Evolutionary conservation across 257 asterid species (phyloP), one percentile per base, ranked within the genome.

Genomic region (Salvia rosmarinus): DNA sequence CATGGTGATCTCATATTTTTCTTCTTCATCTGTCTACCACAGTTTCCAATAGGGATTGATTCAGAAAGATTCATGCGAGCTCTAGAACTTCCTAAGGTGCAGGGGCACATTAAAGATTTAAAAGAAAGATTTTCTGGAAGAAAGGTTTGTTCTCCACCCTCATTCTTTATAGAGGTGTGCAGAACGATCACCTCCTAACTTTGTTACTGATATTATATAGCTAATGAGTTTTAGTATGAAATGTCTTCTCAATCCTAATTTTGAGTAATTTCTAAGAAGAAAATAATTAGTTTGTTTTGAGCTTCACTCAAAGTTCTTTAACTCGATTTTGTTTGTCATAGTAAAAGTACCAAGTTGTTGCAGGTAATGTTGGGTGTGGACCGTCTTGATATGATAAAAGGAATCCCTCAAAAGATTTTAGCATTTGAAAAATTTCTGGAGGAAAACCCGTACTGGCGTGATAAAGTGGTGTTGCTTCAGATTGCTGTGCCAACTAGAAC

Each of bases 401-500:
- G 98, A 78, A 92, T 92, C 77, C 98, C 98, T 21, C 98, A 88
- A 62, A 92, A 92, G 87, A 86, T 92, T 75, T 79, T 92, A 42
- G 98, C 98, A 49, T 92, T 92, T 82, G 98, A 92, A 81, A 89
- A 92, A 50, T 92, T 92, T 86, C 89, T 92, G 47, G 98, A 92
- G 81, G 98, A 92, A 83, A 89, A 92, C 68, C 74, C 84, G 37
- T 13, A 72, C 74, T 92, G 98, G 98, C 88, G 82, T 46, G 95
- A 92, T 63, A 89, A 86, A 82, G 98, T 92, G 81, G 98, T 90
- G 82, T 88, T 92, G 85, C 89, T 92, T 73, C 98, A 92, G 81
- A 92, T 92, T 80, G 98, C 98, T 61, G 96, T 92, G 80, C 98
- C 98, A 64, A 89, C 98, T 82, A 86, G 98, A 83, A 89, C 96